phyloP scores from a whole-genome alignment of 116 monocot genomes.

The Posidonia oceanica region DNA sequence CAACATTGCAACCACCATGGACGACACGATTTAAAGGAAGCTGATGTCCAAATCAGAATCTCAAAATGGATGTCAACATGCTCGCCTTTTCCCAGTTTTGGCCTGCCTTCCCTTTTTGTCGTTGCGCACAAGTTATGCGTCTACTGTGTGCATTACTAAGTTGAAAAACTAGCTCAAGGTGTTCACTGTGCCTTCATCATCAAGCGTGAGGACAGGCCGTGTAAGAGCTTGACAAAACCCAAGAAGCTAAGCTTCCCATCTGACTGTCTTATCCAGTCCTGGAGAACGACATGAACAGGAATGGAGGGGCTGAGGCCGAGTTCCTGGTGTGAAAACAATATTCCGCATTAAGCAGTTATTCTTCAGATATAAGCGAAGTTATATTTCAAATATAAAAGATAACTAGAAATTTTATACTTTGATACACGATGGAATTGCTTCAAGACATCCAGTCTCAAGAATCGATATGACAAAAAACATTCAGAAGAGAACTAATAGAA shows the following conservation, averaged over 20 bases:
- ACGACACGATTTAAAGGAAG: too few relatives aligned
- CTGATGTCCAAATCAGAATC: too few relatives aligned
- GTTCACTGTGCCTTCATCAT: neutral
- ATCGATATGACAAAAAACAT: too few relatives aligned
- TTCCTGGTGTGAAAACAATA: conserved; percentile 24
- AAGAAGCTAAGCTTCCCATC: conserved; percentile 89
- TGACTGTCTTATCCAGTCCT: conserved; percentile 79
- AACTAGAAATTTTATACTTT: too few relatives aligned
- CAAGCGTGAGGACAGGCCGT: conserved; percentile 38
- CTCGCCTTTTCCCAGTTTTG: too few relatives aligned
- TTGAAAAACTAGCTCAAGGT: neutral
- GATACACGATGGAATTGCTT: too few relatives aligned
- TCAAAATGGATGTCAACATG: too few relatives aligned
- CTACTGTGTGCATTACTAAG: neutral
- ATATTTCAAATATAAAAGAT: too few relatives aligned
- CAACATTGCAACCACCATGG: neutral
- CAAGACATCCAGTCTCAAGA: too few relatives aligned
- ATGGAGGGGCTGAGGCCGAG: conserved; percentile 71
- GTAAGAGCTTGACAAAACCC: conserved; percentile 73
- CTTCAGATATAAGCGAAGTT: too few relatives aligned
- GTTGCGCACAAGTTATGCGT: neutral
- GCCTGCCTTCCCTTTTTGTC: neutral
- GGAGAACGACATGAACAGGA: conserved; percentile 64
- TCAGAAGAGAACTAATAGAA: neutral
- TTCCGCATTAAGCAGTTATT: too few relatives aligned